Base-by-base conservation (phyloP, 2,329 filamentous ascomycete species). In the Beauveria australis region DNA sequence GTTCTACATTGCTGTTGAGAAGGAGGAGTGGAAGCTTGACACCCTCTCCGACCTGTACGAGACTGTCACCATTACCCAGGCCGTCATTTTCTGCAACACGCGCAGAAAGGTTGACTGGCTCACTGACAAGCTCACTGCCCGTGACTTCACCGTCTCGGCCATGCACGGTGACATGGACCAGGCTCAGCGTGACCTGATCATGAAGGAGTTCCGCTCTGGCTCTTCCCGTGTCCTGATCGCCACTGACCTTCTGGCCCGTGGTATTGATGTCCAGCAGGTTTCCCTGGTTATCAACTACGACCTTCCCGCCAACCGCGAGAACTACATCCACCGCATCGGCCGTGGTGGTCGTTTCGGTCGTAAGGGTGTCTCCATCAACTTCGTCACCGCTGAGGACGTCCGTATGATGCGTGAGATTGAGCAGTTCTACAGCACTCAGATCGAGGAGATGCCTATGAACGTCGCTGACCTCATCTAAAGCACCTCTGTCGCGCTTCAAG, bases 161-260 rank as follows among this genome's bases (percentile, higher is more conserved):
- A 97, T 99, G 94, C 94, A 99, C 85, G 94, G 94, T 76, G 94
- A 99, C 75, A 99, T 99, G 94, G 92, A 96, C 78, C 92, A 97
- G 83, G 81, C 80, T 72, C 92, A 97, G 84, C 92, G 94, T 86
- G 94, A 97, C 78, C 84, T 96, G 74, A 99, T 99, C 79, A 99
- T 99, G 94, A 96, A 99, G 87, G 94, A 99, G 83, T 99, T 99
- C 89, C 92, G 94, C 73, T 96, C 92, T 69, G 94, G 94, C 68
- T 97, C 92, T 76, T 97, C 92, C 67, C 92, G 94, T 89, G 94
- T 99, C 69, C 84, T 99, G 73, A 99, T 99, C 74, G 92, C 94
- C 78, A 99, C 94, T 67, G 94, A 99, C 75, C 86, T 99, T 66
- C 84, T 97, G 76, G 94, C 94, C 75, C 93, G 94, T 89, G 94